Conservation (phyloP, 2,329 filamentous ascomycete species). For the Aspergillus sp. region DNA sequence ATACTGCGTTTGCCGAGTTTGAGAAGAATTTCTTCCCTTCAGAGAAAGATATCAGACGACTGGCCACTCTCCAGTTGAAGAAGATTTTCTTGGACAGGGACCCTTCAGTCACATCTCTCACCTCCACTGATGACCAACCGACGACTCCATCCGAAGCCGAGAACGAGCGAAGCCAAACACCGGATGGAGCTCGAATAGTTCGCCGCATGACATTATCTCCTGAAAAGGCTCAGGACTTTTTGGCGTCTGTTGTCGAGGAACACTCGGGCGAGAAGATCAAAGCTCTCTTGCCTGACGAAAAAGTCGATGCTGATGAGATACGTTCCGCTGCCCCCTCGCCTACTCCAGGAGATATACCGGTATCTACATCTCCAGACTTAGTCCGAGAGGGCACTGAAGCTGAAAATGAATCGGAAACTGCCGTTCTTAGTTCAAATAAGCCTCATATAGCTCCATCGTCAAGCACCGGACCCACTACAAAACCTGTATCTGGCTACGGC, state of each 20-base stretch:
- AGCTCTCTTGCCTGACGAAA: constrained; percentile 14
- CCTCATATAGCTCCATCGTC: constrained; percentile 21
- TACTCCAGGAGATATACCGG: constrained; percentile 18
- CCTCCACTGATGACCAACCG: constrained; percentile 66
- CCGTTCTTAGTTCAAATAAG: constrained; percentile 55
- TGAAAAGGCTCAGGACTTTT: constrained; percentile 63
- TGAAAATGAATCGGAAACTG: constrained; percentile 58
- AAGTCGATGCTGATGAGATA: constrained; percentile 19
- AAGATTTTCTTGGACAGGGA: constrained; percentile 90
- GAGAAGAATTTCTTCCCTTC: constrained; percentile 90
- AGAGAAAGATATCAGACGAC: constrained; percentile 90
- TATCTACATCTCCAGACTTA: constrained; percentile 23
- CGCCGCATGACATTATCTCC: constrained; percentile 52
- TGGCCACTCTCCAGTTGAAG: constrained; percentile 88
- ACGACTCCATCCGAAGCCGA: constrained; percentile 42
- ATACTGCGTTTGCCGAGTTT: constrained; percentile 83
- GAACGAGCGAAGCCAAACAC: constrained; percentile 26
- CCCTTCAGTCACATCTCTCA: constrained; percentile 74
- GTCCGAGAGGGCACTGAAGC: constrained; percentile 31
- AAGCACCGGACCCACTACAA: constrained; percentile 7
- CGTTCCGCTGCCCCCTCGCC: constrained; percentile 23
- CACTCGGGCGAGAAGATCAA: constrained; percentile 49
- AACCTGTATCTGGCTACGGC: constrained; percentile 6
- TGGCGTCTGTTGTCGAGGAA: constrained; percentile 66
- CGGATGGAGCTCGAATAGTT: constrained; percentile 33